A percentile compares a stretch with the other conserved stretches of the same genome.
phyloP scores from a whole-genome alignment of 2,329 filamentous ascomycete species.

The Purpureocillium lavendulum region DNA sequence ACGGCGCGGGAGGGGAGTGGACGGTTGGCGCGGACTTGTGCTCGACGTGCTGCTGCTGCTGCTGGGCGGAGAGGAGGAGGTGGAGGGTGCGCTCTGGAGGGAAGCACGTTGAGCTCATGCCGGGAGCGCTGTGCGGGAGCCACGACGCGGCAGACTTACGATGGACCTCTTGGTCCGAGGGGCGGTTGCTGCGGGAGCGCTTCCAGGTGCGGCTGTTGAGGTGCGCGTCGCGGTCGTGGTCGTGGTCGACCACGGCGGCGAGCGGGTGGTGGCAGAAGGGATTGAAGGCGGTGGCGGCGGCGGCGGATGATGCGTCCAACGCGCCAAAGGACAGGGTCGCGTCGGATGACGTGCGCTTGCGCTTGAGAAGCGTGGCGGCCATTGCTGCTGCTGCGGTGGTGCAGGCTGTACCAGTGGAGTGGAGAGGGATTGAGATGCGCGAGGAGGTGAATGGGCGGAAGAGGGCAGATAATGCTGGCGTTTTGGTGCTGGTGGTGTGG shows the following conservation, averaged over 20 bases:
- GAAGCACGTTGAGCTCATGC: background rate
- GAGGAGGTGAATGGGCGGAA: too few species aligned
- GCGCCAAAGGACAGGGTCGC: conserved; percentile 38
- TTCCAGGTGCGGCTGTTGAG: conserved; percentile 52
- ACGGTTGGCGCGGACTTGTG: too few species aligned
- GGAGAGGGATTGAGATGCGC: too few species aligned
- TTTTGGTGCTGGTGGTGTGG: too few species aligned
- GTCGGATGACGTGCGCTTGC: conserved; percentile 55
- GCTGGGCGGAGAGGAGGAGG: conserved; percentile 50
- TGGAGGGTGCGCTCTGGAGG: conserved; percentile 45
- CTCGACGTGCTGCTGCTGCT: conserved; percentile 12
- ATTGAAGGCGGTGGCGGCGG: conserved; percentile 18
- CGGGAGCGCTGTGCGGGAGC: conserved; percentile 4
- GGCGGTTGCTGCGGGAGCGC: conserved; percentile 49
- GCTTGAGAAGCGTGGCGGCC: conserved; percentile 46
- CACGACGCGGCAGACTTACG: conserved; percentile 32
- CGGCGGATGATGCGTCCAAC: conserved; percentile 27
- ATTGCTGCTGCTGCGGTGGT: too few species aligned
- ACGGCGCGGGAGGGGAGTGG: too few species aligned
- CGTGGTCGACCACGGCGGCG: conserved; percentile 6
- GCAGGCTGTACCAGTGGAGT: too few species aligned
- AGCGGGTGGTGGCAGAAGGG: conserved; percentile 19
- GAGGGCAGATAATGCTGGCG: too few species aligned
- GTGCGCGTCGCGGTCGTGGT: conserved; percentile 15
- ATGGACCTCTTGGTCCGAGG: conserved; percentile 46